Evolutionary conservation across 306 rosid species (phyloP).

Genomic region (Morella rubra): DNA sequence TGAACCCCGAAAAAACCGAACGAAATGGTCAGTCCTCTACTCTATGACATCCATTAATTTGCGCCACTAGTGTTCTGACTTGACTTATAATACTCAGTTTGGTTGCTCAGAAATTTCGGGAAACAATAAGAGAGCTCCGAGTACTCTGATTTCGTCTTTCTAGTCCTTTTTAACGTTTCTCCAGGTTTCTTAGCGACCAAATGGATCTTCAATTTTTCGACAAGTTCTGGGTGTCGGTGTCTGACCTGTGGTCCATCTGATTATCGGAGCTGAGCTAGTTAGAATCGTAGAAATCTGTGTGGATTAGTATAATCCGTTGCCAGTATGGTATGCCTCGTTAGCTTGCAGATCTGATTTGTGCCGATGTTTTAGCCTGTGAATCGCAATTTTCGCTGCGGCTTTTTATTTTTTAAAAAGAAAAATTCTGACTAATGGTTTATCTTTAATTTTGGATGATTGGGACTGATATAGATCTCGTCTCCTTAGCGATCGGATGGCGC

Average conservation of each 20-base stretch:
- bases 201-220: neutral
- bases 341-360: slow-evolving; percentile 18
- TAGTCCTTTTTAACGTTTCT: neutral
- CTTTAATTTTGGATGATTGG: neutral
- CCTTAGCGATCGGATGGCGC: neutral
- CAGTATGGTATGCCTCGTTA: neutral
- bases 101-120: neutral
- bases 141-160: too few species aligned
- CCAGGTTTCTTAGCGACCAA: neutral
- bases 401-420: neutral
- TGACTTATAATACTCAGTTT: neutral
- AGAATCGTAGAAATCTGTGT: neutral
- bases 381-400: neutral
- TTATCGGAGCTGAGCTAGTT: neutral
- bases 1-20: neutral
- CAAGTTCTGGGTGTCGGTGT: neutral
- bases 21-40: slow-evolving; percentile 26
- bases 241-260: neutral
- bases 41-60: neutral
- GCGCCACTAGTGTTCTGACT: neutral
- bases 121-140: neutral
- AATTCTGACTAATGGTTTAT: neutral
- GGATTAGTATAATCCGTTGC: neutral
- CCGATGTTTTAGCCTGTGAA: neutral
- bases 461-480: neutral